These are phyloP conservation scores for Hypoxylon cercidicola DNA, from an alignment of 495 filamentous ascomycete species.

Conservation along the genomic window DNA sequence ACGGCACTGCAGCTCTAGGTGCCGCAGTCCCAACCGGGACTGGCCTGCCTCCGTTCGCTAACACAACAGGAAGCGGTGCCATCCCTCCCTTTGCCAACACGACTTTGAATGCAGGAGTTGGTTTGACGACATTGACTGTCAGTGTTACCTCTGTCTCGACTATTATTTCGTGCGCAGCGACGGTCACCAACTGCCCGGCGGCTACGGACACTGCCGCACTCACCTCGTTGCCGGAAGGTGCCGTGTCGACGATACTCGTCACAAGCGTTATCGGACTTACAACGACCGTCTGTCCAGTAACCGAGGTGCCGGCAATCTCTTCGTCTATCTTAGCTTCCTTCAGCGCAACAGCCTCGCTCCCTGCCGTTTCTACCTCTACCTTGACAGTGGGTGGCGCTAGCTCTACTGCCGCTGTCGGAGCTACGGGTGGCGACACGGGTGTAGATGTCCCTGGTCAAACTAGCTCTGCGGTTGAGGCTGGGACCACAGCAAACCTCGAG, in stretches of 20 bases:
- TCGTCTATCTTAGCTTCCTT: constrained; percentile 40
- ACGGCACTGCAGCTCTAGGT: constrained; percentile 5
- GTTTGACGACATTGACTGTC: constrained; percentile 40
- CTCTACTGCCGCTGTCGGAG: constrained; percentile 2
- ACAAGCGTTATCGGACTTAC: constrained; percentile 43
- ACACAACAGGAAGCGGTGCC: neutral
- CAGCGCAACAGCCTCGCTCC: constrained; percentile 9
- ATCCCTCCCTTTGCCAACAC: constrained; percentile 21
- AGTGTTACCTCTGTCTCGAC: constrained; percentile 38
- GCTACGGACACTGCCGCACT: constrained; percentile 29
- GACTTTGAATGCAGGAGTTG: constrained; percentile 11
- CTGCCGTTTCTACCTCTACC: constrained; percentile 9
- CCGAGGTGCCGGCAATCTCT: constrained; percentile 37
- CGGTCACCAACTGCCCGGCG: constrained; percentile 35
- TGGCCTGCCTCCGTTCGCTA: neutral
- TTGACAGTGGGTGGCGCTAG: neutral
- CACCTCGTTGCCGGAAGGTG: constrained; percentile 33
- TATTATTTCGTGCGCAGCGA: constrained; percentile 41
- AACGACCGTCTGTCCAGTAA: constrained; percentile 45
- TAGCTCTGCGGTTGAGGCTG: neutral
- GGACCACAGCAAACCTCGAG: constrained; percentile 3
- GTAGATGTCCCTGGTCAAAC: constrained; percentile 3
- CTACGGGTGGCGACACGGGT: neutral
- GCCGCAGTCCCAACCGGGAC: constrained; percentile 1
- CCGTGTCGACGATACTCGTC: constrained; percentile 37